Conservation (phyloP, 345 rosid species). For the Ailanthus altissimus region DNA sequence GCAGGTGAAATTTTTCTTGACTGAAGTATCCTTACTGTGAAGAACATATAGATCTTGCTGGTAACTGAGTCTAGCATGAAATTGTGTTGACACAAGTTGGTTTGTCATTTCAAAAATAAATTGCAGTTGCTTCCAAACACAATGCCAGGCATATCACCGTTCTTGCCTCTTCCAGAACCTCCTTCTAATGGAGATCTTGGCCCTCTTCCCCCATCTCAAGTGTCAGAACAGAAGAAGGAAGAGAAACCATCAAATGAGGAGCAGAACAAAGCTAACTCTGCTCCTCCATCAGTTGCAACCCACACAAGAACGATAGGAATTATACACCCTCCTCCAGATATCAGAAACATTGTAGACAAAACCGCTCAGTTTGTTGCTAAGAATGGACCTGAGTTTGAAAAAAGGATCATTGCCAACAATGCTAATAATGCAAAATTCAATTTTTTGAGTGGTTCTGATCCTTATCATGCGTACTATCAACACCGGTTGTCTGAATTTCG, state of each 20-base stretch:
- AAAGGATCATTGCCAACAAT: slow-evolving; percentile 56
- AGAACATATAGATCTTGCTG: background rate
- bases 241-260: slow-evolving; percentile 36
- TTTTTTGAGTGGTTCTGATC: slow-evolving; percentile 52
- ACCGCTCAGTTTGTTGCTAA: slow-evolving; percentile 62
- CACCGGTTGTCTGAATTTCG: slow-evolving; percentile 58
- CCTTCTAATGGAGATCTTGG: slow-evolving; percentile 44
- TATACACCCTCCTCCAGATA: slow-evolving; percentile 67
- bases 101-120: background rate
- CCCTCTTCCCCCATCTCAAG: slow-evolving; percentile 45
- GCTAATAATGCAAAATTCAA: slow-evolving; percentile 64
- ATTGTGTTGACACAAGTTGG: background rate
- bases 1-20: slow-evolving; percentile 1
- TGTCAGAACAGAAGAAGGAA: slow-evolving; percentile 33
- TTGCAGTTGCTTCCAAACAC: background rate
- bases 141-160: slow-evolving; percentile 41
- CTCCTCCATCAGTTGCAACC: slow-evolving; percentile 50
- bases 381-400: slow-evolving; percentile 67
- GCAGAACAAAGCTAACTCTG: slow-evolving; percentile 28
- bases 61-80: background rate
- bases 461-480: slow-evolving; percentile 64
- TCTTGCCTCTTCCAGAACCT: slow-evolving; percentile 58
- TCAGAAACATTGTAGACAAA: slow-evolving; percentile 59
- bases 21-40: background rate
- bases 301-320: slow-evolving; percentile 68